Base-by-base conservation (phyloP, 441 rosid genomes). In the Croton laevigatus region DNA sequence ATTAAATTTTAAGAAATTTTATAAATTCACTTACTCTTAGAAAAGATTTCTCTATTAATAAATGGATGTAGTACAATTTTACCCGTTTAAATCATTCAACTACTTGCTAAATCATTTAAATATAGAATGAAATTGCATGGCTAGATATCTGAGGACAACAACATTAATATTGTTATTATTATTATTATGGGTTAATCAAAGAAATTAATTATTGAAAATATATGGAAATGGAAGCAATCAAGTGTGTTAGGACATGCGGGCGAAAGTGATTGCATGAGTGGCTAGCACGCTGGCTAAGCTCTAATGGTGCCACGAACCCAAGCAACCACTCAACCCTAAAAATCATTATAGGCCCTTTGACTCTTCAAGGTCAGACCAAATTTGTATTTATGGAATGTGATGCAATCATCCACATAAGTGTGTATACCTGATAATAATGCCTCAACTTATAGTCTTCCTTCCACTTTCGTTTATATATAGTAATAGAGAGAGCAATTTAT, bases 321-420 rank as follows among this genome's bases (percentile, higher is more conserved):
- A 55, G 69, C 63, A 38, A 42, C 51, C 59, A 32, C 69, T 62
- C 61, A 32, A 32, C 42, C n/a, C 9, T 59, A 9, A 59, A 58
- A 38, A 73, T 65, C 36, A 75, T 68, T 52, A 53, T 5, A 0
- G 4, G 46, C 8, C 12, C 6, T 13, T 49, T 16, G 2, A 14
- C 17, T 49, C 17, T 49, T 49, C n/a, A 32, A 58, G 38, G 61
- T 8, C 59, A 22, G 14, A 54, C 5, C 57, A 5, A 53, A 52
- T 1, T 8, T 19, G 6, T 1, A 52, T 52, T 53, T 59, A 67
- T 64, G 78, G 73, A 34, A 19, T 40, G 75, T 76, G 81, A 78
- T 71, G 81, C 69, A 72, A 83, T 80, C 70, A 71, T 80, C 80
- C 86, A 78, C 52, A 23, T 22, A 37, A 61, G 59, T 59, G 74